Percentiles rank a stretch among this genome's conserved stretches.
phyloP scores from a whole-genome alignment of 345 rosid genomes.

The Zanthoxylum bungeanum region DNA sequence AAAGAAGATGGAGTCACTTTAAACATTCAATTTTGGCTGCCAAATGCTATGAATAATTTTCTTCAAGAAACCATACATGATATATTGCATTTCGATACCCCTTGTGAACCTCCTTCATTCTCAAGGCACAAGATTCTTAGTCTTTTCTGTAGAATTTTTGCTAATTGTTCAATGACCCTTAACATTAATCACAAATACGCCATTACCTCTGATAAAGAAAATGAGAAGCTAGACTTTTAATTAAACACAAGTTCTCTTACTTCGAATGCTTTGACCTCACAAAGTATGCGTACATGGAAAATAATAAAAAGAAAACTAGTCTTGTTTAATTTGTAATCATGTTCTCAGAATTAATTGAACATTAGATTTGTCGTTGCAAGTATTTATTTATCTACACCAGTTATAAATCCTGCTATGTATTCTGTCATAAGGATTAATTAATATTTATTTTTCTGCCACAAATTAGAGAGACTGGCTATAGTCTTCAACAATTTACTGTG shows the following conservation, averaged over 20 bases:
- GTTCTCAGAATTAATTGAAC: not conserved
- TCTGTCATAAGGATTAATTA: not conserved
- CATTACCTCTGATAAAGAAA: not conserved
- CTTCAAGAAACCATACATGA: too few species aligned
- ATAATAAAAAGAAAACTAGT: not conserved
- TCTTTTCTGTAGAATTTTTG: too few species aligned
- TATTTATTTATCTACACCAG: not conserved
- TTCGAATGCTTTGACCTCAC: not conserved
- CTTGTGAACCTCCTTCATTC: too few species aligned
- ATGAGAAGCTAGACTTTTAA: not conserved
- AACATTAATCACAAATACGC: not conserved
- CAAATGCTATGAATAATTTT: not conserved
- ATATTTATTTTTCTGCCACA: not conserved
- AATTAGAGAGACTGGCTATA: not conserved
- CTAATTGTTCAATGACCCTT: too few species aligned
- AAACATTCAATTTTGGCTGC: not conserved
- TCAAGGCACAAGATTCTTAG: not conserved
- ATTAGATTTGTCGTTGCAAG: not conserved
- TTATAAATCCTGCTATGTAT: not conserved
- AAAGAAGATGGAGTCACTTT: not conserved
- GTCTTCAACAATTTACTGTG: not conserved
- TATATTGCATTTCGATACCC: not conserved
- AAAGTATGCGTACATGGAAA: too few species aligned
- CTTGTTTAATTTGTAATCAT: not conserved
- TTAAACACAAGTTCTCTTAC: not conserved